Conservation (phyloP, 345 rosid genomes). For the Anastatica hierochuntica region DNA sequence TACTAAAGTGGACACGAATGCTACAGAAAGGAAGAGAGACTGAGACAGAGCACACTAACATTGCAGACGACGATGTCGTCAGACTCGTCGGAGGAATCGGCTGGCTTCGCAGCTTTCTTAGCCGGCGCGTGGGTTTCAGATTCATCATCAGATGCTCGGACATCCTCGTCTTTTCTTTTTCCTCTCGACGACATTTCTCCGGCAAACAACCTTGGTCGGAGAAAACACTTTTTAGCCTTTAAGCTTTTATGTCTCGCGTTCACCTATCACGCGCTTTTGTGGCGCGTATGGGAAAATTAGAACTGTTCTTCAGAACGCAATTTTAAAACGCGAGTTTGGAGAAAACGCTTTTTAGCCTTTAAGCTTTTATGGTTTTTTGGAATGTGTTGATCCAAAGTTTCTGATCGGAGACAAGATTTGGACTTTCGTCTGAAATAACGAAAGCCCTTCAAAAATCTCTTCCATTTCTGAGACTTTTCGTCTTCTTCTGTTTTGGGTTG, state of each 20-base stretch:
- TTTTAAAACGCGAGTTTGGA: slow-evolving; percentile 15
- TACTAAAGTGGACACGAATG: background rate
- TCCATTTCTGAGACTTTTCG: background rate
- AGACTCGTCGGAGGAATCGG: slow-evolving; percentile 45
- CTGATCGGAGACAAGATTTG: background rate
- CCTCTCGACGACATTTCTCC: slow-evolving; percentile 58
- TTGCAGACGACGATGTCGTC: slow-evolving; percentile 73
- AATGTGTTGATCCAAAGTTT: no score
- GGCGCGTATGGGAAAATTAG: slow-evolving; percentile 7
- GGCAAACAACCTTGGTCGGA: background rate
- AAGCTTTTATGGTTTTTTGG: background rate
- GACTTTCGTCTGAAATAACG: slow-evolving; percentile 15
- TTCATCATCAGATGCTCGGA: slow-evolving; percentile 46
- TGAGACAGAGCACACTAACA: slow-evolving; percentile 26
- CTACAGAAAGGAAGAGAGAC: no score
- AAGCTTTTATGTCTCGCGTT: slow-evolving; percentile 7
- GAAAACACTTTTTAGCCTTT: no score
- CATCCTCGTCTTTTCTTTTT: slow-evolving; percentile 64
- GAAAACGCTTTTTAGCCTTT: background rate
- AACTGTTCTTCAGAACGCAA: background rate
- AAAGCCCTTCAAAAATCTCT: background rate
- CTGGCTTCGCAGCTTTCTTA: slow-evolving; percentile 46
- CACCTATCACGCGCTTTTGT: slow-evolving; percentile 15
- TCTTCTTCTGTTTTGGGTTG: background rate
- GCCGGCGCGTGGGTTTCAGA: slow-evolving; percentile 48